Evolutionary conservation across 2,329 filamentous ascomycete species (phyloP), one percentile per base, ranked within the genome.

Genomic region (Atkinsonella texensis): DNA sequence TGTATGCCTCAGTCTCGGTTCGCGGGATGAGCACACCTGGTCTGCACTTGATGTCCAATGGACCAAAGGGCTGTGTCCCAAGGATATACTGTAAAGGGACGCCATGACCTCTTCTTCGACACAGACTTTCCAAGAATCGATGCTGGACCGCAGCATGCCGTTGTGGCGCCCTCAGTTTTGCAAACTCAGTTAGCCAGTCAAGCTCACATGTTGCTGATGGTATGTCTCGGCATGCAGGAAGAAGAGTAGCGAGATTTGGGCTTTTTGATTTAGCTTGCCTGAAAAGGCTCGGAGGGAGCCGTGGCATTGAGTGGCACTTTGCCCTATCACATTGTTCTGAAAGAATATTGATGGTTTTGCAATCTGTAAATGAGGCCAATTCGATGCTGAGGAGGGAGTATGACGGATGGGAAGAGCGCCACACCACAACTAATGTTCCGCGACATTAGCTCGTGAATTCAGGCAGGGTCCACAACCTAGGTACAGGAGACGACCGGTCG

Each of bases 81-180:
- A 98, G 71, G 20, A 97, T 76, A 63, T 97, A 97, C 65, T 97
- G 93, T 35, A 98, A 69, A 1, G 93, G 93, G 53, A 83, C 78
- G 1, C 89, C 89, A 9, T 64, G 67, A 9, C 75, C 72, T 35
- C 81, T 71, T 47, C 70, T 65, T 4, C 64, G 65, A 55, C 77
- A 80, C 7, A 83, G 64, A 1, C 60, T 55, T 8, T 65, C 56
- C 2, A 51, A 38, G n/a, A 79, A 54, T 18, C 17, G 23, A 15
- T 51, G 59, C 2, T 31, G 44, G 20, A 40, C 15, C 53, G 50
- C 48, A 46, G 51, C n/a, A 52, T 52, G 51, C 32, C 53, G 44
- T 42, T 48, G 39, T 32, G 47, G 13, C 49, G 51, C 53, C 13
- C 57, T 62, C 52, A 58, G 58, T 38, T 71, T 65, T 56, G 76